Percentiles rank a stretch among this genome's conserved stretches.
phyloP scores from a whole-genome alignment of 768 basidiomycete species.

The Suillus tomentosus region DNA sequence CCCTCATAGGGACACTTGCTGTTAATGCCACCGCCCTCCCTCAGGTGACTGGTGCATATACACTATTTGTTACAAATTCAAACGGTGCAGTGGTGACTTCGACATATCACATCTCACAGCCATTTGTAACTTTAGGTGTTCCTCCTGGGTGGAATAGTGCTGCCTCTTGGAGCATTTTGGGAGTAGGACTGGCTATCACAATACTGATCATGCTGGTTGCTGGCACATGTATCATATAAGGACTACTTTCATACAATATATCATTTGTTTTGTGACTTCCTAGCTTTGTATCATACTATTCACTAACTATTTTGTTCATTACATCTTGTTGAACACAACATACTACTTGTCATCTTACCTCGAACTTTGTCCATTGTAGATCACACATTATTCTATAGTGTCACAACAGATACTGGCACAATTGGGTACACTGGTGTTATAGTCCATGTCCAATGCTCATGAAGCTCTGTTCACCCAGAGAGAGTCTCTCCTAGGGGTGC shows the following conservation, averaged over 20 bases:
- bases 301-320: slow-evolving; percentile 1
- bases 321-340: slow-evolving; percentile 2
- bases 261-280: background rate
- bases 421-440: background rate
- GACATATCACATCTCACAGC: slow-evolving; percentile 46
- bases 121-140: slow-evolving; percentile 58
- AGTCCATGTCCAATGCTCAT: background rate
- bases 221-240: slow-evolving; percentile 21
- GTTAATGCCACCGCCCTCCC: slow-evolving; percentile 59
- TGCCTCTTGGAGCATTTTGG: slow-evolving; percentile 13
- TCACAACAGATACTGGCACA: background rate
- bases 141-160: slow-evolving; percentile 58
- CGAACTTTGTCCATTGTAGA: slow-evolving; percentile 6
- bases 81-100: slow-evolving; percentile 56
- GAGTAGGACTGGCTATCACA: slow-evolving; percentile 15
- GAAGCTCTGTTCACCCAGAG: slow-evolving; percentile 17
- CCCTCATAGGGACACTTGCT: slow-evolving; percentile 49
- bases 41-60: slow-evolving; percentile 51
- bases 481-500: slow-evolving; percentile 50
- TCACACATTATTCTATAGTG: background rate
- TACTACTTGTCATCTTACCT: slow-evolving; percentile 6
- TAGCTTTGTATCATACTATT: background rate
- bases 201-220: slow-evolving; percentile 18
- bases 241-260: background rate
- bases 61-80: slow-evolving; percentile 58